Base-by-base conservation (phyloP, 2,329 filamentous ascomycete species). In the Fusarium albidum region DNA sequence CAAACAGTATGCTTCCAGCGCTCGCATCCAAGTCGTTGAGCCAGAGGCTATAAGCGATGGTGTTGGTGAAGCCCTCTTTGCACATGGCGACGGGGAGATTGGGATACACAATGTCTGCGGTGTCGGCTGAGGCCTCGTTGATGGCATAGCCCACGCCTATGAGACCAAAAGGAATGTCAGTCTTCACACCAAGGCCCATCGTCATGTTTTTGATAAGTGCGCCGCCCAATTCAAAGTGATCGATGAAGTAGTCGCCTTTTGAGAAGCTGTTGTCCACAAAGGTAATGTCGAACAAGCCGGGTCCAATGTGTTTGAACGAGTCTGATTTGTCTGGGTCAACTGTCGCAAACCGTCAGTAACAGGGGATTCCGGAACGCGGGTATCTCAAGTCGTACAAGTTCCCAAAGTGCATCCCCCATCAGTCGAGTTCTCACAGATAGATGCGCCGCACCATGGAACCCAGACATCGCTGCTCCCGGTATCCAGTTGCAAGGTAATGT, bases 1-100 rank as follows among this genome's bases (percentile, higher is more conserved):
- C 91, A 62, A 94, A 95, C 2, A 94, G 77, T 54, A 94, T 87
- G 62, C 77, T 88, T 29, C 91, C 91, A 2, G 81, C 86, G 54
- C 80, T 86, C 1, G 89, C 73, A 52, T 77, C 78, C 9, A 83
- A 69, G 47, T 85, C 82, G 60, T 85, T 84, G 48, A 85, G 75
- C 87, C 87, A 91, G 17, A 92, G 72, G 52, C 87, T 91, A 73
- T 90, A 92, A 3, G 88, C 87, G 33, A 85, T 82, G 10, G 82
- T 82, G 56, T 84, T 84, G 70, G 90, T 90, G 45, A 84, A 67
- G 14, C 83, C 85, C 51, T 87, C 77, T 35, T 86, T 73, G 33
- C 84, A 77, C 75, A 95, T 80, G 48, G 83, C 77, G 55, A 87
- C 75, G 1, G 90, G 86, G 11, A 94, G 75, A 58, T 92, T 86